Conservation (phyloP, 2,329 filamentous ascomycete species). For the Hymenoscyphus occultus region DNA sequence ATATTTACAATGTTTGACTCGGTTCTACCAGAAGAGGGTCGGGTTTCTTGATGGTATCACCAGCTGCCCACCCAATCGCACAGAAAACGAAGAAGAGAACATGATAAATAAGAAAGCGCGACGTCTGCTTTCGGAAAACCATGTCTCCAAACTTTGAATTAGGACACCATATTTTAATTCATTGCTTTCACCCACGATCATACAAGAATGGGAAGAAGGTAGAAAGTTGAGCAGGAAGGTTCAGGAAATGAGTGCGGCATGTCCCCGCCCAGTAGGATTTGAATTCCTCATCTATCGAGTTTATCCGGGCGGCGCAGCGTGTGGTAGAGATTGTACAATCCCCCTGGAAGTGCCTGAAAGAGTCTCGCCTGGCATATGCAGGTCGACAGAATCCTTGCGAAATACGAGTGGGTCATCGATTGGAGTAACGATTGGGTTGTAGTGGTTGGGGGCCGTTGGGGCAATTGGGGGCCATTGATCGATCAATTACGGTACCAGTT, state of each 20-base stretch:
- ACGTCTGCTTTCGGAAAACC: neutral
- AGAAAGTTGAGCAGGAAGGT: neutral
- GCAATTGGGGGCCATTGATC: too few species aligned
- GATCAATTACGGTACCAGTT: too few species aligned
- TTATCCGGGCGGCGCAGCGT: too few species aligned
- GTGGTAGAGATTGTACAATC: too few species aligned
- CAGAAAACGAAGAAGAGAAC: neutral
- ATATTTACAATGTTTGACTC: slow-evolving; percentile 23
- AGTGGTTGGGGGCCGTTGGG: too few species aligned
- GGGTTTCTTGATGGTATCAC: slow-evolving; percentile 1
- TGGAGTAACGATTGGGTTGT: too few species aligned
- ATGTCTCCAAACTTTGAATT: neutral
- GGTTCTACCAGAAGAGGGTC: slow-evolving; percentile 17
- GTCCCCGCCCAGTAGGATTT: neutral
- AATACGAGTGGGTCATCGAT: too few species aligned
- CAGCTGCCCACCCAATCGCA: neutral
- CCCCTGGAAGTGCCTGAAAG: too few species aligned
- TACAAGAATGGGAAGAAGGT: neutral
- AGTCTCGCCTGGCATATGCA: too few species aligned
- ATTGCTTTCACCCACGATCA: neutral
- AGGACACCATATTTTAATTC: neutral
- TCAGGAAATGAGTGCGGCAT: neutral
- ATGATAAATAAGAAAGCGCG: neutral
- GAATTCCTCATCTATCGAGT: too few species aligned
- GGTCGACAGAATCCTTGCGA: too few species aligned